Conservation (phyloP, 495 filamentous ascomycete genomes). For the Penicillium arizonense region DNA sequence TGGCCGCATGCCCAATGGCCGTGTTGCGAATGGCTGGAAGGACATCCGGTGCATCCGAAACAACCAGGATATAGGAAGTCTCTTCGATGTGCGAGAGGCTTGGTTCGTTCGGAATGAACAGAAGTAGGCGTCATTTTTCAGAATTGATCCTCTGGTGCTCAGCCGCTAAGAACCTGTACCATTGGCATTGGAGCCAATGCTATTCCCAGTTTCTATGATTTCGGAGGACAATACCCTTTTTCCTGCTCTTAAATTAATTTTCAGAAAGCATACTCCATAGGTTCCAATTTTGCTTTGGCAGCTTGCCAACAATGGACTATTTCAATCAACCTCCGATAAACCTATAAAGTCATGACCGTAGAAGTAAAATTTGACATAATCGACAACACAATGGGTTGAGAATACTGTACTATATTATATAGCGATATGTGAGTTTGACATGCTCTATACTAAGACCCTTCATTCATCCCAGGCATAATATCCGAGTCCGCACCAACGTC, state of each 20-base stretch:
- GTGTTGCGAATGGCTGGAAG: conserved; percentile 52
- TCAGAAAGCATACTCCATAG: too few species aligned
- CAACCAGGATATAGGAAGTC: conserved; percentile 56
- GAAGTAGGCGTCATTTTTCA: not conserved
- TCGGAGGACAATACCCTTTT: too few species aligned
- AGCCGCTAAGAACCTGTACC: conserved; percentile 8
- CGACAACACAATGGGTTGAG: too few species aligned
- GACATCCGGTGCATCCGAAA: conserved; percentile 47
- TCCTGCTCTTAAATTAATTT: too few species aligned
- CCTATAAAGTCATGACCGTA: too few species aligned
- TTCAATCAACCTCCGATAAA: too few species aligned
- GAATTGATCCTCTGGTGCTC: not conserved
- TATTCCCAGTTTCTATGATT: too few species aligned
- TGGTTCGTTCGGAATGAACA: conserved; percentile 34
- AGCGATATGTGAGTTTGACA: not conserved
- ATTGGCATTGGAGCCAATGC: too few species aligned
- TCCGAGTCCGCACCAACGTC: conserved; percentile 61
- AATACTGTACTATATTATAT: too few species aligned
- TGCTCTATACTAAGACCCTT: not conserved
- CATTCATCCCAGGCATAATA: conserved; percentile 21
- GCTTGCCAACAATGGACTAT: too few species aligned
- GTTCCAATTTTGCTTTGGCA: too few species aligned
- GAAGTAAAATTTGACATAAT: too few species aligned
- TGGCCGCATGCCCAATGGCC: conserved; percentile 25
- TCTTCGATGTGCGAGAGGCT: conserved; percentile 52